These are phyloP conservation scores for Capronia americana DNA, from an alignment of 2,329 filamentous ascomycete genomes.

Conservation along the genomic window DNA sequence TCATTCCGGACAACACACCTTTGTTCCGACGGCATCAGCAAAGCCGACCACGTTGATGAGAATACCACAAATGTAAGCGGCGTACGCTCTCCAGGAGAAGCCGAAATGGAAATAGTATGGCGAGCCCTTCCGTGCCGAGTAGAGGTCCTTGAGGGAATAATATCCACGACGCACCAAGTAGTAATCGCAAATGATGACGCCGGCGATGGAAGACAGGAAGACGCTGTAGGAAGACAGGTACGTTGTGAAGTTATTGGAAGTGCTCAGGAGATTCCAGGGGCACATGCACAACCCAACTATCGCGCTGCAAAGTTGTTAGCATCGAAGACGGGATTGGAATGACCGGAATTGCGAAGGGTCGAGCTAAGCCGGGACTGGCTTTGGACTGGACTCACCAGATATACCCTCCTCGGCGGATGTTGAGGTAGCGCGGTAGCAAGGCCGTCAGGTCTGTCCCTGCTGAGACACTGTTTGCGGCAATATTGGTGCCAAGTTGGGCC, in stretches of 20 bases:
- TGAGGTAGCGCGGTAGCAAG: conserved; percentile 60
- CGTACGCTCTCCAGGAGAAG: conserved; percentile 82
- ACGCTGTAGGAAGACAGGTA: conserved; percentile 92
- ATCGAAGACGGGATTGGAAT: neutral
- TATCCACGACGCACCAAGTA: conserved; percentile 85
- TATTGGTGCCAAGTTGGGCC: conserved; percentile 55
- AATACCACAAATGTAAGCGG: conserved; percentile 76
- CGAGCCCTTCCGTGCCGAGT: conserved; percentile 66
- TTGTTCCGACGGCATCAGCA: conserved; percentile 69
- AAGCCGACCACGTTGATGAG: conserved; percentile 92
- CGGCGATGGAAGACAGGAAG: conserved; percentile 90
- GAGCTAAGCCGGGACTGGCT: neutral
- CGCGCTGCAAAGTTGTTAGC: conserved; percentile 36
- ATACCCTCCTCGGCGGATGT: conserved; percentile 62
- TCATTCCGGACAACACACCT: neutral
- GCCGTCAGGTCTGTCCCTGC: conserved; percentile 63
- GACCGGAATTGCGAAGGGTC: neutral
- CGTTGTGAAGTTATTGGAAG: conserved; percentile 65
- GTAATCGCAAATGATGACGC: conserved; percentile 89
- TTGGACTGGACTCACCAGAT: conserved; percentile 40
- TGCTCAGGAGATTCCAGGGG: conserved; percentile 60
- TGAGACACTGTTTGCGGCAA: conserved; percentile 58
- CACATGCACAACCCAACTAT: conserved; percentile 53
- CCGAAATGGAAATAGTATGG: conserved; percentile 78
- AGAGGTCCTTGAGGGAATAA: conserved; percentile 77